Base-by-base conservation (phyloP, 2,329 filamentous ascomycete genomes). In the Cercospora berteroae region DNA sequence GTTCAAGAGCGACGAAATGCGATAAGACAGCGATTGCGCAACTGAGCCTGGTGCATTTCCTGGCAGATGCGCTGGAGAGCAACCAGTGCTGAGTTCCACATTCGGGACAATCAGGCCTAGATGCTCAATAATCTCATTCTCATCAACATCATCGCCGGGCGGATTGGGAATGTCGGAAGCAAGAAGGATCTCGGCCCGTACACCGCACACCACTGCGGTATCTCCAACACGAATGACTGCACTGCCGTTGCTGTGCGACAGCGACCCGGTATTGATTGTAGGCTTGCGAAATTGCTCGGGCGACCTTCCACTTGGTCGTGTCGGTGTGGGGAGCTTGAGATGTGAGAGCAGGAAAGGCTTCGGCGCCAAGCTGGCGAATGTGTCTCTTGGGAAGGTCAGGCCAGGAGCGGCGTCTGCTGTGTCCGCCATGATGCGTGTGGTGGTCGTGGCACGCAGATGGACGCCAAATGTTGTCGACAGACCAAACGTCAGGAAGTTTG, bases 131-230 rank as follows among this genome's bases (percentile, higher is more conserved):
- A 74, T 48, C 56, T 75, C 74, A 23, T 73, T 70, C 12, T 73
- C 68, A 10, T 67, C 63, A 12, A 57, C 50, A 13, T 79, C 75
- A 9, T 74, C 71, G 31, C 74, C 62, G 52, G 75, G 67, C 67
- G 87, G 90, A 73, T 87, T 88, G 58, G 89, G 89, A 67, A 96
- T 92, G 77, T 92, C 88, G 60, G 86, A 85, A 2, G 90, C 89
- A 58, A 89, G 84, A 27, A 99, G 83, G 6, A 96, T 89, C 81
- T 99, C 95, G 62, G 86, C 94, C 55, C 94, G 88, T 20, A 99
- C 88, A 66, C 94, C 95, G 77, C 94, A 97, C 42, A 99, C 94
- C n/a, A 94, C 92, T 0, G 93, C 93, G 1, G 94, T 98, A 79
- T 96, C 92, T 57, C 95, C 95, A 61, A 91, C 84, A 39, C 95